These are phyloP conservation scores for Murraya paniculata DNA, from an alignment of 345 rosid genomes.

Conservation along the genomic window DNA sequence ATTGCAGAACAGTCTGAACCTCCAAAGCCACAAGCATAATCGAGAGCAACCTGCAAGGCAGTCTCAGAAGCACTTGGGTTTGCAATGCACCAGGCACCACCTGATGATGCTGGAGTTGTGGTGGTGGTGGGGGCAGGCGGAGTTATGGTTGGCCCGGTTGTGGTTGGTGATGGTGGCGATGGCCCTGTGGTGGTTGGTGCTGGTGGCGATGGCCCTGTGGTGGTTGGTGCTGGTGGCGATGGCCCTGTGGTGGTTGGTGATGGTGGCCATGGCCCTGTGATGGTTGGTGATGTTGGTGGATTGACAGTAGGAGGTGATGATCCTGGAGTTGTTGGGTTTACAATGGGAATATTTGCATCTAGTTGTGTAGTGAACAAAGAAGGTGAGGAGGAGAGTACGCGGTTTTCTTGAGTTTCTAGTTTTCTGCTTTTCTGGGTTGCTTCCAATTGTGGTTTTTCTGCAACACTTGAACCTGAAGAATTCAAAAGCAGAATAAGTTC, in stretches of 20 bases:
- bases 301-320: constrained; percentile 42
- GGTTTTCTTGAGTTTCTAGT: constrained; percentile 22
- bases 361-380: constrained; percentile 25
- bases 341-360: constrained; percentile 52
- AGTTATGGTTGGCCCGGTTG: constrained; percentile 19
- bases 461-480: constrained; percentile 48
- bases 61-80: constrained; percentile 71
- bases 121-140: constrained; percentile 33
- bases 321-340: constrained; percentile 69
- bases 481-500: constrained; percentile 22
- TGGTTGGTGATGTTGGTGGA: constrained; percentile 38
- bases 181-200: constrained; percentile 13
- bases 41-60: constrained; percentile 89
- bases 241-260: constrained; percentile 28
- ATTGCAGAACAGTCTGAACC: constrained; percentile 87
- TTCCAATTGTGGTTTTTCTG: constrained; percentile 32
- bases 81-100: constrained; percentile 80
- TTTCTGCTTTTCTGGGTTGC: constrained; percentile 24
- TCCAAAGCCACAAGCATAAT: constrained; percentile 94
- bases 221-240: constrained; percentile 33
- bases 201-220: constrained; percentile 24
- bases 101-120: constrained; percentile 35
- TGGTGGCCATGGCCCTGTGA: constrained; percentile 32
- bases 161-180: constrained; percentile 32
- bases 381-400: constrained; percentile 25